These are phyloP conservation scores for Umbelopsis sp. DNA, from an alignment of 192 early-diverging fungal genomes.

Conservation along the genomic window DNA sequence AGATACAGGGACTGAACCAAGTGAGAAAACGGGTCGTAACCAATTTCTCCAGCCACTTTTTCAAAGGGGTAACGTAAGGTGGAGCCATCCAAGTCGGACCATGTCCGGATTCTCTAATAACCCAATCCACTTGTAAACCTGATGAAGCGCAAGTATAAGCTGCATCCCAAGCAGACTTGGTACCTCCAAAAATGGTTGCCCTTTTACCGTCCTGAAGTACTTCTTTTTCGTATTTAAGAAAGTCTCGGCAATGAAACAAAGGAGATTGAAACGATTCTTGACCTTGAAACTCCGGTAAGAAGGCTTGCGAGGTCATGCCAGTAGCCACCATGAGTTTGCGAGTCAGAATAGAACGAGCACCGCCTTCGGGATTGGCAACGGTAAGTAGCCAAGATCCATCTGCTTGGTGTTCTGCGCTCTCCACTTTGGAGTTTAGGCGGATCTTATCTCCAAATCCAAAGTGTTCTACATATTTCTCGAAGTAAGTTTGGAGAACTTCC, in stretches of 20 bases:
- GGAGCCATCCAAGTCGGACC: constrained; percentile 13
- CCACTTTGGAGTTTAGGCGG: constrained; percentile 9
- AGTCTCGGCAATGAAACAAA: constrained; percentile 7
- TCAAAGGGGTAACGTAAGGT: constrained; percentile 12
- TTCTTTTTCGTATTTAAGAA: constrained; percentile 5
- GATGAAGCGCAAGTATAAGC: constrained; percentile 4
- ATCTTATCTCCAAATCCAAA: constrained; percentile 10
- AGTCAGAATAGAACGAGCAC: background rate
- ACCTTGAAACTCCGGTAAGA: constrained; percentile 6
- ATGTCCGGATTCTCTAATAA: constrained; percentile 16
- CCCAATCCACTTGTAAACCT: constrained; percentile 9
- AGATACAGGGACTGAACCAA: constrained; percentile 15
- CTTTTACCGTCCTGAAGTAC: constrained; percentile 15
- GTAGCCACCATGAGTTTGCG: constrained; percentile 12
- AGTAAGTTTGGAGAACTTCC: constrained; percentile 1
- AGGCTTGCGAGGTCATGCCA: background rate
- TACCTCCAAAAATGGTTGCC: constrained; percentile 9
- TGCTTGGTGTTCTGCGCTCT: background rate
- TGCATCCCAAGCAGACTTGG: constrained; percentile 13
- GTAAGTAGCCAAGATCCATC: constrained; percentile 1
- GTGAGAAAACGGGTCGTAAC: constrained; percentile 12
- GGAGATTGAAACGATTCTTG: constrained; percentile 9
- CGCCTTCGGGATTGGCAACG: background rate
- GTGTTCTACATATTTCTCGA: constrained; percentile 12
- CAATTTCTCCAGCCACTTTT: constrained; percentile 16